A percentile compares a stretch with the other conserved stretches of the same genome.
phyloP scores from a whole-genome alignment of 768 basidiomycete species.

The Lentinula guzmanii region DNA sequence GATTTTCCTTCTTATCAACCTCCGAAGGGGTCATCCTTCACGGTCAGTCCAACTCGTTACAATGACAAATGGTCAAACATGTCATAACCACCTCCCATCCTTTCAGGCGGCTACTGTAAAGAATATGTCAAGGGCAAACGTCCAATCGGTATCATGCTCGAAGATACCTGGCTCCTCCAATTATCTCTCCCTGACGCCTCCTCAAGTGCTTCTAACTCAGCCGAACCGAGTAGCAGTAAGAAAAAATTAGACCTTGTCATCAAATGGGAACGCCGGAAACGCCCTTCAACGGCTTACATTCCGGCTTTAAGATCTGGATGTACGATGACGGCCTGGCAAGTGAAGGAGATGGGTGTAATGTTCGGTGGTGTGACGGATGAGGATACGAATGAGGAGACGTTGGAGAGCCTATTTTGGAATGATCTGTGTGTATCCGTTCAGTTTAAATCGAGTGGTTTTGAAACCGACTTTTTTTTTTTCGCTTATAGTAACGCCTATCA shows the following conservation, averaged over 20 bases:
- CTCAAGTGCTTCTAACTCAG: not conserved
- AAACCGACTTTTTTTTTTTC: not conserved
- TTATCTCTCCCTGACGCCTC: not conserved
- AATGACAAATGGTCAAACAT: too few relatives aligned
- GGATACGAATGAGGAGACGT: constrained; percentile 74
- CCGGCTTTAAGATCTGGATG: constrained; percentile 74
- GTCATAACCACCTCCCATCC: not conserved
- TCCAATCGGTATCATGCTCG: constrained; percentile 79
- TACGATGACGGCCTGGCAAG: constrained; percentile 79
- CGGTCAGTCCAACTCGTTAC: constrained; percentile 31
- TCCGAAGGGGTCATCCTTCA: constrained; percentile 77
- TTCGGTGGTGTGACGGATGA: constrained; percentile 90
- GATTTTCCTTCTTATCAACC: constrained; percentile 79
- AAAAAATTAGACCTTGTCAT: constrained; percentile 28
- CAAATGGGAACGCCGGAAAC: constrained; percentile 87
- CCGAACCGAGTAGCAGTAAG: not conserved
- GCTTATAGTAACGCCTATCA: constrained; percentile 69
- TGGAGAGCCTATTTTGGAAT: constrained; percentile 85
- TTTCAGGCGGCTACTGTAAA: constrained; percentile 82
- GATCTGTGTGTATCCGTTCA: constrained; percentile 52
- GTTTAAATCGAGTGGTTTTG: not conserved
- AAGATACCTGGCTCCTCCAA: constrained; percentile 88
- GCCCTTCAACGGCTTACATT: constrained; percentile 60
- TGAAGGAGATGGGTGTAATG: constrained; percentile 64
- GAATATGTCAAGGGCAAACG: constrained; percentile 84